A percentile compares a stretch with the other conserved stretches of the same genome.
These are phyloP conservation scores for Globisporangium megalacanthum DNA, from an alignment of 352 stramenopile species.

Conservation along the genomic window DNA sequence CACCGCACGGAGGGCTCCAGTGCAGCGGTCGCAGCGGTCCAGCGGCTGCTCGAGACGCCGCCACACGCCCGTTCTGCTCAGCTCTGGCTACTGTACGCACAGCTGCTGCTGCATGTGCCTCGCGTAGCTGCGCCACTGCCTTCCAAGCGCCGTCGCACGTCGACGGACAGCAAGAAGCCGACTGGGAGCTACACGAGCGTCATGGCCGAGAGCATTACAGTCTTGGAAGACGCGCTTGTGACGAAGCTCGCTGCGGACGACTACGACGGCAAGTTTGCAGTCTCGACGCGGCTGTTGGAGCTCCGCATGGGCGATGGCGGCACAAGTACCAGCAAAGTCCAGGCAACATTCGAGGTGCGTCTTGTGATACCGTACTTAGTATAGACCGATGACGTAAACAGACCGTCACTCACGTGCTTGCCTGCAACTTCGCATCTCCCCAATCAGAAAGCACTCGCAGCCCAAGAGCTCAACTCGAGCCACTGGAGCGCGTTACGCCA, in stretches of 20 bases:
- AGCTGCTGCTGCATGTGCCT: slow-evolving; percentile 50
- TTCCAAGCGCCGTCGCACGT: slow-evolving; percentile 53
- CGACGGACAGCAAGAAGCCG: slow-evolving; percentile 19
- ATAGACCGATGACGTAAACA: too few species aligned
- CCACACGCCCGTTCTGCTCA: slow-evolving; percentile 26
- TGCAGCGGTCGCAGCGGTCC: slow-evolving; percentile 34
- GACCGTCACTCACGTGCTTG: neutral
- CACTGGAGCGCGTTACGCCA: slow-evolving; percentile 55
- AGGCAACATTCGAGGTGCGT: slow-evolving; percentile 39
- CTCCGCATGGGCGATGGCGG: slow-evolving; percentile 31
- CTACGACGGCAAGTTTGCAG: slow-evolving; percentile 33
- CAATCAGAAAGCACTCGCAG: slow-evolving; percentile 34
- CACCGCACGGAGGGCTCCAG: slow-evolving; percentile 54
- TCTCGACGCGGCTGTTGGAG: slow-evolving; percentile 52
- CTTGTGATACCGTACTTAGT: too few species aligned
- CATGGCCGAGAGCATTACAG: slow-evolving; percentile 28
- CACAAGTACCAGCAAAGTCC: slow-evolving; percentile 21
- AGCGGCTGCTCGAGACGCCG: slow-evolving; percentile 34
- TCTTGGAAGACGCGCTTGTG: slow-evolving; percentile 45
- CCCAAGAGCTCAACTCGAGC: slow-evolving; percentile 36
- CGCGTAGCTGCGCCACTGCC: too few species aligned
- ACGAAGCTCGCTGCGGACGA: slow-evolving; percentile 32
- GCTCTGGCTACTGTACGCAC: slow-evolving; percentile 68
- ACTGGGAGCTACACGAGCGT: neutral
- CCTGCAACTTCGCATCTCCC: neutral